Evolutionary conservation across 345 rosid genomes (phyloP), one percentile per base, ranked within the genome.

Genomic region (Aurinia saxatilis): DNA sequence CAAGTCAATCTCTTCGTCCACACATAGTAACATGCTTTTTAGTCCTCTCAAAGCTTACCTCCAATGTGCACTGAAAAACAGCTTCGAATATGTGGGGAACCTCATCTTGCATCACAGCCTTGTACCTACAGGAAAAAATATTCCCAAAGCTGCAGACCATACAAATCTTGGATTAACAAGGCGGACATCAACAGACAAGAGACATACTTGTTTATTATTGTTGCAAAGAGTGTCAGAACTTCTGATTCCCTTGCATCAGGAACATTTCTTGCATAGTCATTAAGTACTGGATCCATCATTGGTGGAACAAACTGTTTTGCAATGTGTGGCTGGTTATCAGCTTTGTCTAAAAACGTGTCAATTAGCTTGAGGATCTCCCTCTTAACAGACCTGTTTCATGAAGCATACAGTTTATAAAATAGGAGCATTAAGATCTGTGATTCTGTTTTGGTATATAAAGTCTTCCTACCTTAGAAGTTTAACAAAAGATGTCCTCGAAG

Each of bases 231-330:
- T 45, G 99, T 90, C 10, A 95, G 57, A 42, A 95, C 99, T 83
- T 95, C 99, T 3, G 99, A 88, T 76, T 95, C 99, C 63, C 99
- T 90, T 34, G 96, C 99, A 63, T 95, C 99, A 14, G 99, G 96
- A 60, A 95, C 80, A 77, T 95, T 95, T 73, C 99, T 82, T 6
- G 96, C 92, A 79, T 95, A 95, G 63, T 95, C 99, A 42, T 95
- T 96, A 41, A 95, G 97, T 70, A 95, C 87, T 13, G 95, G 89
- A 80, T 86, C 97, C 99, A 90, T 90, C 99, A 95, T 95, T 23
- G 99, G 99, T 31, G 89, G 95, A 58, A 93, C 96, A 80, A 90
- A 95, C 64, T 95, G 97, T 72, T 88, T 93, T 44, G 96, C 99
- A 50, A 87, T 86, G 63, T 90, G 89, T 30, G 95, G 79, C 72